Percentiles rank a stretch among this genome's conserved stretches.
phyloP scores from a whole-genome alignment of 108 stramenopile species.

The Thalassiosira profunda region DNA sequence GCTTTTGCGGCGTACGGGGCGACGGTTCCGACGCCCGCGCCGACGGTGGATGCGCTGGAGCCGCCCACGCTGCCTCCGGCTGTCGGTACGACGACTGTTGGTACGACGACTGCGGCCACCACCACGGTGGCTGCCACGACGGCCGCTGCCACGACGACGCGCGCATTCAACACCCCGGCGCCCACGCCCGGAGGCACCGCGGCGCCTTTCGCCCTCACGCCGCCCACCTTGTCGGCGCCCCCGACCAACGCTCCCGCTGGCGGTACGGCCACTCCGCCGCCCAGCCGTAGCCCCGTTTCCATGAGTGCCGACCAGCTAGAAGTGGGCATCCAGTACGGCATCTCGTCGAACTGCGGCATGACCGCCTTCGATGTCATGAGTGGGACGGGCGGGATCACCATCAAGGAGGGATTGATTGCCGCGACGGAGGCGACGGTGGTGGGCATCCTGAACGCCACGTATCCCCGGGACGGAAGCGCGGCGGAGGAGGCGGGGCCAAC shows the following conservation, averaged over 20 bases:
- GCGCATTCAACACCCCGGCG: not conserved
- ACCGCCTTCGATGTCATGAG: slow-evolving; percentile 34
- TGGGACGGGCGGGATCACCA: slow-evolving; percentile 23
- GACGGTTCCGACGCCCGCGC: not conserved
- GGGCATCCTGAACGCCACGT: slow-evolving; percentile 35
- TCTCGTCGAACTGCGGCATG: slow-evolving; percentile 42
- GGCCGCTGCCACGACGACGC: not conserved
- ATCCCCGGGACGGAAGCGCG: slow-evolving; percentile 17
- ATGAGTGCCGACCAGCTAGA: no score
- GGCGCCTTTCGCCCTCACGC: not conserved
- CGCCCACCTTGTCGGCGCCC: no score
- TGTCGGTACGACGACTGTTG: not conserved
- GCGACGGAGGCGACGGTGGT: slow-evolving; percentile 24
- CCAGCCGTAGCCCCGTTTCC: no score
- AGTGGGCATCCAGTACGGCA: slow-evolving; percentile 14
- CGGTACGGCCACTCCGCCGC: no score
- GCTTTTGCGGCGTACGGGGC: slow-evolving; percentile 6
- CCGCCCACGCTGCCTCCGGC: not conserved
- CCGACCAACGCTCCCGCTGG: no score
- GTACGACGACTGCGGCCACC: not conserved
- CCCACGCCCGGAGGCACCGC: not conserved
- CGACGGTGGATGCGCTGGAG: not conserved
- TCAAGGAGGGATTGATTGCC: slow-evolving; percentile 23
- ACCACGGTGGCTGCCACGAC: not conserved
- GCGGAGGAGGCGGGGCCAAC: not conserved